phyloP scores from a whole-genome alignment of 192 early-diverging fungal species.

The Backusella tarrabulga region DNA sequence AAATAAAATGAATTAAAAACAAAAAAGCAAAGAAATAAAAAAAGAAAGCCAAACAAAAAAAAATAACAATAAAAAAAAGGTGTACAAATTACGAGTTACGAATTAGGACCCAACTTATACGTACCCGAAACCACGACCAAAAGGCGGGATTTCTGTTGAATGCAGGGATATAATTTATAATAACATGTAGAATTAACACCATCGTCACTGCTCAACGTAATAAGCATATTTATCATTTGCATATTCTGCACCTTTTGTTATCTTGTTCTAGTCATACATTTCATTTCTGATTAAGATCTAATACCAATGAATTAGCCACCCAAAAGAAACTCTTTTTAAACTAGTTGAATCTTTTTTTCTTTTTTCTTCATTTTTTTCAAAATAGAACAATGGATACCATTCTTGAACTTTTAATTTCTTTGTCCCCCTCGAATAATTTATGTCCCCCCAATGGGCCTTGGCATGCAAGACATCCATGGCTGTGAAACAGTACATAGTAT shows the following conservation, averaged over 20 bases:
- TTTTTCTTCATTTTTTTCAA: not conserved
- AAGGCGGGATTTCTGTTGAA: constrained; percentile 17
- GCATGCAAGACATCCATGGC: not conserved
- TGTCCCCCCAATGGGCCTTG: not conserved
- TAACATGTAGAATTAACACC: not conserved
- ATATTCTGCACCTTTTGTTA: not conserved
- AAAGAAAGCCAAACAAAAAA: not conserved
- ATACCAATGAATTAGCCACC: not conserved
- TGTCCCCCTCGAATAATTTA: not conserved
- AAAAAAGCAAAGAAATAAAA: not conserved
- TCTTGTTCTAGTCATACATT: not conserved
- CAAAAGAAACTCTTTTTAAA: not conserved
- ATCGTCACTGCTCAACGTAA: not conserved
- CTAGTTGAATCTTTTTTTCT: not conserved
- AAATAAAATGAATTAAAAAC: not conserved
- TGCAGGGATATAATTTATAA: not conserved
- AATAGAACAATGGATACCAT: constrained; percentile 5
- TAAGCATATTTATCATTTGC: not conserved
- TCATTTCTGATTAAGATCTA: not conserved
- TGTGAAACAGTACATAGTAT: not conserved
- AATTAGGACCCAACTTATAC: constrained; percentile 14
- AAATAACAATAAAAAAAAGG: not conserved
- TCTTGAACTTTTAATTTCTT: constrained; percentile 3
- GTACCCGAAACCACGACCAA: constrained; percentile 11
- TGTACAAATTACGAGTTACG: constrained; percentile 9